Evolutionary conservation across 2,329 filamentous ascomycete genomes (phyloP).

Genomic region (Neopestalotiopsis sp.): DNA sequence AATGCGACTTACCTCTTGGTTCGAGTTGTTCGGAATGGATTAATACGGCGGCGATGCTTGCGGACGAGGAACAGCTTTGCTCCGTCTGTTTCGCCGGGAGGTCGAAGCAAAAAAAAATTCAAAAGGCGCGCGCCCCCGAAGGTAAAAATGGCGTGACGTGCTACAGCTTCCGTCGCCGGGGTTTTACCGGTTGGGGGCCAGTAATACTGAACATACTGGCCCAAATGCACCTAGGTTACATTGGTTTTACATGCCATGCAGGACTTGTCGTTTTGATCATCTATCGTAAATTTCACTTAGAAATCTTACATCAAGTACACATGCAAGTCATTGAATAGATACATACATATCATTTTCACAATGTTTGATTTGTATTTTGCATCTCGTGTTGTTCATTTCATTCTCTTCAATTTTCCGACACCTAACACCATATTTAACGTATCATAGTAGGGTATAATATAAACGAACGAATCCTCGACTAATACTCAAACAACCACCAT

Average conservation of each 20-base stretch:
- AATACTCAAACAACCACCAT: not conserved
- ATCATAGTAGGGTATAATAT: not conserved
- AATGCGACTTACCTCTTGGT: not conserved
- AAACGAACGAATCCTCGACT: not conserved
- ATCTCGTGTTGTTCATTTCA: not conserved
- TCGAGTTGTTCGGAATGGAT: constrained; percentile 7
- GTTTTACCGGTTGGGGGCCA: not conserved
- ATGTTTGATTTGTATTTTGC: not conserved
- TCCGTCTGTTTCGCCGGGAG: not conserved
- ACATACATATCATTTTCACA: too few species aligned
- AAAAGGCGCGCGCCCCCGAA: not conserved
- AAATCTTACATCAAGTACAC: too few species aligned
- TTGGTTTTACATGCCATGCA: too few species aligned
- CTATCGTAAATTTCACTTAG: too few species aligned
- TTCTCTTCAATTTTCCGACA: not conserved
- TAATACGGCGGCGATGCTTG: constrained; percentile 6
- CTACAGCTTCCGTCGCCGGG: not conserved
- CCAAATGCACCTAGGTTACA: too few species aligned
- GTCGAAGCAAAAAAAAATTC: not conserved
- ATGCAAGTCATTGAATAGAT: too few species aligned
- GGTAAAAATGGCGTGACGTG: not conserved
- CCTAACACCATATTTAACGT: not conserved
- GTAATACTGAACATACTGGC: not conserved
- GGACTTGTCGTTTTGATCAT: too few species aligned
- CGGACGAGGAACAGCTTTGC: constrained; percentile 10